phyloP scores from a whole-genome alignment of 2,329 filamentous ascomycete species.

The Aspergillus japonicus region DNA sequence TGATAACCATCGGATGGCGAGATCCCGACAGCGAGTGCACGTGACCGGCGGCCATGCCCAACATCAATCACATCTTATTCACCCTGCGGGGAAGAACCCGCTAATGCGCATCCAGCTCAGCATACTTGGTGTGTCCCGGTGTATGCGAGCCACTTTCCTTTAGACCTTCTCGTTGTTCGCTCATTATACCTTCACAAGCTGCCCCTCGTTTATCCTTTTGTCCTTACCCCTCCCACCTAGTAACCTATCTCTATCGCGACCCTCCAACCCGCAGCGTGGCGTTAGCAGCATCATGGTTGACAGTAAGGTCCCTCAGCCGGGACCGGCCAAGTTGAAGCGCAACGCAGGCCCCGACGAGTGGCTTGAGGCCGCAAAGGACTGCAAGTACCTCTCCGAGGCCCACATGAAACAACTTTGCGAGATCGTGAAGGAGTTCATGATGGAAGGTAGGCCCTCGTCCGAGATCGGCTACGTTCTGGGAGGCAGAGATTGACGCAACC shows the following conservation, averaged over 20 bases:
- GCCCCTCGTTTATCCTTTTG: background rate
- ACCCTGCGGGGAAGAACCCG: slow-evolving; percentile 5
- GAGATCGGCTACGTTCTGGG: background rate
- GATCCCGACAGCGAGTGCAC: background rate
- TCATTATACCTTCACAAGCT: background rate
- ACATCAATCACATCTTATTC: background rate
- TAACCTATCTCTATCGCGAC: background rate
- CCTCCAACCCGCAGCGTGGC: background rate
- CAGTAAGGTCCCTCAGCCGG: slow-evolving; percentile 76
- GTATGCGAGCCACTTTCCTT: background rate
- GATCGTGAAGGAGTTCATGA: slow-evolving; percentile 97
- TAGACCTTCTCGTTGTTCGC: background rate
- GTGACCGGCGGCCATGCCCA: background rate
- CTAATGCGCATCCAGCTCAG: slow-evolving; percentile 1
- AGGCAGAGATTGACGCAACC: slow-evolving; percentile 14
- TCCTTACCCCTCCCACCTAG: background rate
- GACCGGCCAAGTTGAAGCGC: slow-evolving; percentile 78
- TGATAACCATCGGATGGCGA: background rate
- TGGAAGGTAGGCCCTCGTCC: slow-evolving; percentile 69
- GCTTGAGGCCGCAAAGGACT: slow-evolving; percentile 94
- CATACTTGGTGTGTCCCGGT: background rate
- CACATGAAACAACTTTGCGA: slow-evolving; percentile 99
- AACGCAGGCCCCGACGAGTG: slow-evolving; percentile 91
- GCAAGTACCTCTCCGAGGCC: slow-evolving; percentile 90
- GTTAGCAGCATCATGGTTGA: slow-evolving; percentile 34